Conservation (phyloP, 495 filamentous ascomycete species). For the Neurospora tetrasperma region DNA sequence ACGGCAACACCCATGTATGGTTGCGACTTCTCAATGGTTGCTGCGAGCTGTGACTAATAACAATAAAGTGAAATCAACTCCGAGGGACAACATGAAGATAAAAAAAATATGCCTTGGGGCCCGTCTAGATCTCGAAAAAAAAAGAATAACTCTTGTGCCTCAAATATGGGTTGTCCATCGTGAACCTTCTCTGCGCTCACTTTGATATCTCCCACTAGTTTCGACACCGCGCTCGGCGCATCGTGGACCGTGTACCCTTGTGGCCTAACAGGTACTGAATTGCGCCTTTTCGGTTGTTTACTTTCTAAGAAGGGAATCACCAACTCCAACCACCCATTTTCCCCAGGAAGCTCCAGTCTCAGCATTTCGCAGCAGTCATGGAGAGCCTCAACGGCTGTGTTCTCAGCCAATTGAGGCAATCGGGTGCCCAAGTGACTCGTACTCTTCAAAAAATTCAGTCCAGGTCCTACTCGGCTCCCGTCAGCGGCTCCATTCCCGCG, state of each 20-base stretch:
- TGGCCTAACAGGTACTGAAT: not conserved
- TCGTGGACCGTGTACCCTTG: not conserved
- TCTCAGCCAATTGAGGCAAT: conserved; percentile 22
- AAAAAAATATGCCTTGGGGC: not conserved
- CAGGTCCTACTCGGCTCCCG: conserved; percentile 49
- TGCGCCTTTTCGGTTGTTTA: not conserved
- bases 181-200: not conserved
- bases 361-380: conserved; percentile 11
- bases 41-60: not conserved
- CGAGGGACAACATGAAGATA: not conserved
- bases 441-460: conserved; percentile 1
- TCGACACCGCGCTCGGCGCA: not conserved
- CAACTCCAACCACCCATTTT: not conserved
- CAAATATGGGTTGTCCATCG: not conserved
- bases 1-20: not conserved
- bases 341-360: not conserved
- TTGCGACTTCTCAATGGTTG: not conserved
- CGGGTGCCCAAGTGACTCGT: conserved; percentile 17
- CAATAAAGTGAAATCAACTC: not conserved
- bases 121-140: not conserved
- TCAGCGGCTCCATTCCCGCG: conserved; percentile 52
- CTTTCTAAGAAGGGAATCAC: not conserved
- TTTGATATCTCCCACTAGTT: not conserved
- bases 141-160: not conserved
- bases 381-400: conserved; percentile 14